Conservation (phyloP, 257 asterid species). For the Solanum medicagineum region DNA sequence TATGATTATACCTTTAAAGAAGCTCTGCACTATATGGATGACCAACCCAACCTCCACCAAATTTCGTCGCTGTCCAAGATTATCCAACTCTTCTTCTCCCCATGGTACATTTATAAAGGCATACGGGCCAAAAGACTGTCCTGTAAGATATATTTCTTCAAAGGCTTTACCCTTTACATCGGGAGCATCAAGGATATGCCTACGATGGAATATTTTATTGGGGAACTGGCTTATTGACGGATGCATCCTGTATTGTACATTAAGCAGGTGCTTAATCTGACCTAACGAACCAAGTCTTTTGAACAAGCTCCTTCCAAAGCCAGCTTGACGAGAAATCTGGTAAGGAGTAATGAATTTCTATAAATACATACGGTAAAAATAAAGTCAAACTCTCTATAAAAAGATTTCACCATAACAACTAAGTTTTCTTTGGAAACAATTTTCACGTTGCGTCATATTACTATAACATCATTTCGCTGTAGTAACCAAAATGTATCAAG, state of each 20-base stretch:
- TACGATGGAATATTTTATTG: not conserved
- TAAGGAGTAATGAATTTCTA: not conserved
- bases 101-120: conserved; percentile 37
- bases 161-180: not conserved
- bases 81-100: conserved; percentile 41
- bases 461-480: not conserved
- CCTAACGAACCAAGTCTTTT: not conserved
- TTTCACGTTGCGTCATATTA: not conserved
- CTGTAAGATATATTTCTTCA: conserved; percentile 18
- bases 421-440: not conserved
- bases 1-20: conserved; percentile 31
- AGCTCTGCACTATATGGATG: conserved; percentile 29
- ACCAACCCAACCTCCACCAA: conserved; percentile 51
- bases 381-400: not conserved
- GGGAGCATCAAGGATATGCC: not conserved
- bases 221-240: conserved; percentile 4
- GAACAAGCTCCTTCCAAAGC: not conserved
- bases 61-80: conserved; percentile 32
- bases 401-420: not conserved
- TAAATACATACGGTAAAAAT: not conserved
- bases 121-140: conserved; percentile 44
- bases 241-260: conserved; percentile 8
- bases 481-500: not conserved
- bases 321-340: not conserved
- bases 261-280: not conserved